Percentiles rank a stretch among this genome's conserved stretches.
phyloP scores from a whole-genome alignment of 1,139 yeast genomes.

The Magnusiomyces tetraspermus region DNA sequence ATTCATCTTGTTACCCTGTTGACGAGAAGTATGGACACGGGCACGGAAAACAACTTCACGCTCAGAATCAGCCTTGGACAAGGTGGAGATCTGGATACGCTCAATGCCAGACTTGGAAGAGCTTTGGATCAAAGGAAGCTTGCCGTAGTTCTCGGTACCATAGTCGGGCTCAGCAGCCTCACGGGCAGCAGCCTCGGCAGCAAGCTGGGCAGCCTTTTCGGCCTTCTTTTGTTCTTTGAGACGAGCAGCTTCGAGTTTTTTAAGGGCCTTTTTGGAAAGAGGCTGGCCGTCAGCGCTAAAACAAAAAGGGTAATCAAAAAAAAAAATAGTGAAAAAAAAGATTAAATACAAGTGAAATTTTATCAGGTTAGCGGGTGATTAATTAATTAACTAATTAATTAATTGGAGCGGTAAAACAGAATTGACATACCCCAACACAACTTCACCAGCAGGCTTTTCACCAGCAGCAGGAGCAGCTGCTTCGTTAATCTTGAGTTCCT shows the following conservation, averaged over 20 bases:
- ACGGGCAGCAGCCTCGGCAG: slow-evolving; percentile 76
- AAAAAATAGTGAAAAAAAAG: background rate
- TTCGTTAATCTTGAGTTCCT: slow-evolving; percentile 20
- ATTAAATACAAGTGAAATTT: background rate
- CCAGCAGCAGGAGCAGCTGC: slow-evolving; percentile 15
- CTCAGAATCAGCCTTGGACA: slow-evolving; percentile 59
- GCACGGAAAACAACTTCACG: slow-evolving; percentile 81
- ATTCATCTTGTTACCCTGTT: slow-evolving; percentile 92
- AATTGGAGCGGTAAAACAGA: too few species aligned
- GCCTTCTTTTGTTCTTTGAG: slow-evolving; percentile 91
- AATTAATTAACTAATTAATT: slow-evolving; percentile 20
- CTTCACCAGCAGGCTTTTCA: slow-evolving; percentile 19
- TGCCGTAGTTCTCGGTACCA: slow-evolving; percentile 83
- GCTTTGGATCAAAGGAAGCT: slow-evolving; percentile 78
- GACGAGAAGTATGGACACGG: slow-evolving; percentile 84
- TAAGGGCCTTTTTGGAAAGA: slow-evolving; percentile 85
- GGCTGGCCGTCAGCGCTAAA: slow-evolving; percentile 71
- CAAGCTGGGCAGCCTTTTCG: slow-evolving; percentile 82
- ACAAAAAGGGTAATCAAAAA: too few species aligned
- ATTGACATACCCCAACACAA: too few species aligned
- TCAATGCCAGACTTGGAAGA: slow-evolving; percentile 46
- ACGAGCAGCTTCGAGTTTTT: slow-evolving; percentile 86
- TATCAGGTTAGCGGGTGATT: background rate
- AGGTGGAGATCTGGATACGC: slow-evolving; percentile 48
- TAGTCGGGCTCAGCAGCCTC: slow-evolving; percentile 75